phyloP scores from a whole-genome alignment of 148 eudicot species.

The Simmondsia chinensis region DNA sequence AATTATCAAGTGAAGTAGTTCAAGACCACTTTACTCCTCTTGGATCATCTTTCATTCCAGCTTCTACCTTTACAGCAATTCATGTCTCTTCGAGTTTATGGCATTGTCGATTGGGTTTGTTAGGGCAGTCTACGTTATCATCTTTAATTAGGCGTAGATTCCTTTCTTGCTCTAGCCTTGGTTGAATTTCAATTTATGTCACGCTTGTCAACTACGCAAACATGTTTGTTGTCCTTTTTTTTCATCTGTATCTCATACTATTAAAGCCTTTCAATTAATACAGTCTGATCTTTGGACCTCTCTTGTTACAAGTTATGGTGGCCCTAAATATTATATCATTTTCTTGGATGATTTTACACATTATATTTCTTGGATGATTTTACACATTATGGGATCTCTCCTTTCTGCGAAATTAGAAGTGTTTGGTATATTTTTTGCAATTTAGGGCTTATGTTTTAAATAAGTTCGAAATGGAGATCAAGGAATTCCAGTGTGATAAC shows the following conservation, averaged over 20 bases:
- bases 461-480: neutral
- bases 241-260: slow-evolving; percentile 2
- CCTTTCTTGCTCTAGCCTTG: no score
- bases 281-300: slow-evolving; percentile 21
- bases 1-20: no score
- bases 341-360: slow-evolving; percentile 11
- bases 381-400: slow-evolving; percentile 11
- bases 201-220: slow-evolving; percentile 1
- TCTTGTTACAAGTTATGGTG: slow-evolving; percentile 1
- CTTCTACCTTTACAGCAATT: no score
- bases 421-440: neutral
- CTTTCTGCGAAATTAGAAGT: slow-evolving; percentile 2
- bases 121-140: no score
- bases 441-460: slow-evolving; percentile 3
- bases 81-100: no score
- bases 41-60: no score
- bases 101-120: no score
- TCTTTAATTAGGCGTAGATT: no score
- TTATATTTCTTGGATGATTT: no score
- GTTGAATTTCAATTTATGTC: no score
- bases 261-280: slow-evolving; percentile 6
- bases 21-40: no score
- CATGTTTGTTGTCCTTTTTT: slow-evolving; percentile 7
- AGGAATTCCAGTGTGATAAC: slow-evolving; percentile 14
- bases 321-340: slow-evolving; percentile 9